These are phyloP conservation scores for Clonostachys chloroleuca DNA, from an alignment of 2,329 filamentous ascomycete species.

Conservation along the genomic window DNA sequence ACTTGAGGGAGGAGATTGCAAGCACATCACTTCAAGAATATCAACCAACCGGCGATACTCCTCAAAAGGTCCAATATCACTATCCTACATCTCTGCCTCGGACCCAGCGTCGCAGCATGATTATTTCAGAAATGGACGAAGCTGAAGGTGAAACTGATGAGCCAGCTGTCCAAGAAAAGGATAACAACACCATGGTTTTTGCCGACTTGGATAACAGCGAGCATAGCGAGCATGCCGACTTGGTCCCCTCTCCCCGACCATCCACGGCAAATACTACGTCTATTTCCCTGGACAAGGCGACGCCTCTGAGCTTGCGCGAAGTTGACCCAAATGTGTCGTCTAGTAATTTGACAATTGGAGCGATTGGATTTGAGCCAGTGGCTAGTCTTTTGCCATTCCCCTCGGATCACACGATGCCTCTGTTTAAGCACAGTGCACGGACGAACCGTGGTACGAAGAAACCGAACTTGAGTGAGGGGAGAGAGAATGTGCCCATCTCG, in stretches of 20 bases:
- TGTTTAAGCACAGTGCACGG: slow-evolving; percentile 39
- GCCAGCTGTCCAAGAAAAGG: slow-evolving; percentile 19
- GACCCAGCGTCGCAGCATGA: slow-evolving; percentile 48
- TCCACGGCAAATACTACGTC: slow-evolving; percentile 7
- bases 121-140: slow-evolving; percentile 36
- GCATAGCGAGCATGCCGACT: slow-evolving; percentile 13
- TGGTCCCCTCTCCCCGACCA: slow-evolving; percentile 7
- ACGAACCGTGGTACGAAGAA: slow-evolving; percentile 25
- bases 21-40: slow-evolving; percentile 71
- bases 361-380: slow-evolving; percentile 33
- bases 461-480: slow-evolving; percentile 32
- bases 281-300: slow-evolving; percentile 16
- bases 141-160: not conserved
- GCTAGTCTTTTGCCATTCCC: slow-evolving; percentile 34
- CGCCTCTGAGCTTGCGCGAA: slow-evolving; percentile 40
- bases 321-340: slow-evolving; percentile 46
- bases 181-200: slow-evolving; percentile 34
- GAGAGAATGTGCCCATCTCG: slow-evolving; percentile 44
- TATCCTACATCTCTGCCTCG: slow-evolving; percentile 76
- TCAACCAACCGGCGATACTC: slow-evolving; percentile 78
- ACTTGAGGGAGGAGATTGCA: slow-evolving; percentile 67
- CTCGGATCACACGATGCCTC: slow-evolving; percentile 36
- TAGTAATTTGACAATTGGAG: slow-evolving; percentile 27
- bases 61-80: slow-evolving; percentile 75
- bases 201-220: slow-evolving; percentile 25